Conservation (phyloP, 352 stramenopile genomes). For the Phytophthora uliginosa region DNA sequence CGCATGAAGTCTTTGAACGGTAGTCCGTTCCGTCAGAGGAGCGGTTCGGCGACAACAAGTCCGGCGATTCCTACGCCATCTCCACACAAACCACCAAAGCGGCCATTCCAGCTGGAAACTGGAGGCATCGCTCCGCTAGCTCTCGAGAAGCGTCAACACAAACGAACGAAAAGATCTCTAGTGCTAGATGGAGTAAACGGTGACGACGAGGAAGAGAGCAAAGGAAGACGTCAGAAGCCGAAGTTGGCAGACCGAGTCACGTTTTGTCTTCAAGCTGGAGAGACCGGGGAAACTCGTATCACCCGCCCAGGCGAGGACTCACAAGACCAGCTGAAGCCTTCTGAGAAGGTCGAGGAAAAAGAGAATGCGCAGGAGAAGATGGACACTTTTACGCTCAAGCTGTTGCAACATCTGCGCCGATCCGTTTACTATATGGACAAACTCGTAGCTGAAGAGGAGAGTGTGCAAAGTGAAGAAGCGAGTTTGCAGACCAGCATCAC, state of each 20-base stretch:
- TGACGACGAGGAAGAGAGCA: slow-evolving; percentile 20
- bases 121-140: slow-evolving; percentile 23
- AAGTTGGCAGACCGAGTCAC: slow-evolving; percentile 67
- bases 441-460: slow-evolving; percentile 60
- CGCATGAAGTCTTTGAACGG: slow-evolving; percentile 45
- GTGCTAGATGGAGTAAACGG: slow-evolving; percentile 29
- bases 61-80: slow-evolving; percentile 43
- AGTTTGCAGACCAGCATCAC: slow-evolving; percentile 46
- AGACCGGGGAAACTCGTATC: slow-evolving; percentile 51
- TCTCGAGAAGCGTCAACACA: slow-evolving; percentile 49
- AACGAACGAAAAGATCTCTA: slow-evolving; percentile 58
- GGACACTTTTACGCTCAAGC: slow-evolving; percentile 56
- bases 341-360: slow-evolving; percentile 30
- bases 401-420: slow-evolving; percentile 71
- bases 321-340: slow-evolving; percentile 38
- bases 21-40: slow-evolving; percentile 52
- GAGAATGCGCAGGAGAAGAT: slow-evolving; percentile 55
- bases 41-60: slow-evolving; percentile 22
- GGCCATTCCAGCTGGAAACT: slow-evolving; percentile 28
- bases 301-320: slow-evolving; percentile 66
- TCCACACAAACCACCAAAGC: slow-evolving; percentile 44
- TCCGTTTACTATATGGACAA: slow-evolving; percentile 76
- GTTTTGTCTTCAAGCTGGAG: slow-evolving; percentile 54
- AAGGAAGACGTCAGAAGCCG: slow-evolving; percentile 21
- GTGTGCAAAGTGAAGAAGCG: slow-evolving; percentile 48